Conservation (phyloP, 148 eudicot species). For the Rhododendron simsii region DNA sequence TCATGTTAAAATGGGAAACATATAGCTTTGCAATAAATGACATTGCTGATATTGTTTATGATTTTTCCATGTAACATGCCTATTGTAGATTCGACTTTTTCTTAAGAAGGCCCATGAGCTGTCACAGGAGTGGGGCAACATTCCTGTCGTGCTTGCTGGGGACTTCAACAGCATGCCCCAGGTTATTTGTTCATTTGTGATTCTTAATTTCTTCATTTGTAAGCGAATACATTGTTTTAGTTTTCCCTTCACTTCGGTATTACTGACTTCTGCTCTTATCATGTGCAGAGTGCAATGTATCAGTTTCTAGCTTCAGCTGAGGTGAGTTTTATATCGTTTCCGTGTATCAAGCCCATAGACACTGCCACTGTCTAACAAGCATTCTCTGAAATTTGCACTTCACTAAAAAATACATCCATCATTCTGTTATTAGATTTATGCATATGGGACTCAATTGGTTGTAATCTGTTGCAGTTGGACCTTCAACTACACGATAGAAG, state of each 20-base stretch:
- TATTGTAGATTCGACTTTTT: conserved; percentile 51
- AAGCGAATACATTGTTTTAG: background rate
- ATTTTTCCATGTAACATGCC: background rate
- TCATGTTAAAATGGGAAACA: background rate
- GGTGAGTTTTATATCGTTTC: conserved; percentile 31
- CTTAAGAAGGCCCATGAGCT: conserved; percentile 57
- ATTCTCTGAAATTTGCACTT: background rate
- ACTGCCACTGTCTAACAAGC: background rate
- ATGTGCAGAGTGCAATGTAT: conserved; percentile 62
- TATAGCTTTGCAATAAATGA: background rate
- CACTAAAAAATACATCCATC: background rate
- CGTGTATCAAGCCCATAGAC: background rate
- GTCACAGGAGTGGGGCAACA: conserved; percentile 58
- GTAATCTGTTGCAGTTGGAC: conserved; percentile 48
- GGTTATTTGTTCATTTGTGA: conserved; percentile 23
- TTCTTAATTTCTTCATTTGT: background rate
- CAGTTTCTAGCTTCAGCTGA: conserved; percentile 52
- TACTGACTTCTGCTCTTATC: conserved; percentile 10
- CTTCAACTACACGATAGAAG: conserved; percentile 42
- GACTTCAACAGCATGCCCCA: conserved; percentile 62
- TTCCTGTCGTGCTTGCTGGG: conserved; percentile 73
- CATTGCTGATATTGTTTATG: background rate
- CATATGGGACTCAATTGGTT: background rate
- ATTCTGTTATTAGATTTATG: background rate
- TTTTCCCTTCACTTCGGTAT: background rate